Percentiles rank a stretch among this genome's conserved stretches.
These are phyloP conservation scores for Ambispora gerdemannii DNA, from an alignment of 192 early-diverging fungal species.

Conservation along the genomic window DNA sequence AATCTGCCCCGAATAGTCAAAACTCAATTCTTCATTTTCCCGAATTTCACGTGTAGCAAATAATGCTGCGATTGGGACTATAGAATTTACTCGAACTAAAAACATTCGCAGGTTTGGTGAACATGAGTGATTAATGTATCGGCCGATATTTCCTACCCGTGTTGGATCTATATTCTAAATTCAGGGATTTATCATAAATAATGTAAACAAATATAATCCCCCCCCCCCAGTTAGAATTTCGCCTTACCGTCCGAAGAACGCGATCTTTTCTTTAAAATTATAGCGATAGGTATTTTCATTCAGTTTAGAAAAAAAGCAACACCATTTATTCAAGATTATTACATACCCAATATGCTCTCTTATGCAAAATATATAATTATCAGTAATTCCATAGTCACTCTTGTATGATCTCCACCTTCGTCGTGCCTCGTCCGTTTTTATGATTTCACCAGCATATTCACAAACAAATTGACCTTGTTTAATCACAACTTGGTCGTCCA, in stretches of 20 bases:
- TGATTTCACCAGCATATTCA: slow-evolving; percentile 29
- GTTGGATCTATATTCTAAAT: slow-evolving; percentile 28
- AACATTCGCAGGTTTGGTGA: slow-evolving; percentile 16
- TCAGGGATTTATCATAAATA: neutral
- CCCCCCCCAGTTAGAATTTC: neutral
- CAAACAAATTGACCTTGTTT: slow-evolving; percentile 21
- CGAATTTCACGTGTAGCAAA: slow-evolving; percentile 19
- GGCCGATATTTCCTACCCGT: slow-evolving; percentile 11
- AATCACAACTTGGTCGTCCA: neutral
- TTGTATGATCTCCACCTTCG: neutral
- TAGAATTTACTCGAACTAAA: slow-evolving; percentile 13
- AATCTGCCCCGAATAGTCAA: slow-evolving; percentile 20
- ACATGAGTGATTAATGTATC: slow-evolving; percentile 29
- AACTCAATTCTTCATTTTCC: slow-evolving; percentile 12
- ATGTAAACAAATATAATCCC: neutral
- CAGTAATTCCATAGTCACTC: neutral
- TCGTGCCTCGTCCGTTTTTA: slow-evolving; percentile 15
- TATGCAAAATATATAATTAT: slow-evolving; percentile 24
- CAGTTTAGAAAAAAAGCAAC: neutral
- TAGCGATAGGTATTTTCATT: neutral
- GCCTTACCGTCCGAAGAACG: slow-evolving; percentile 26
- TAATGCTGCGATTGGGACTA: slow-evolving; percentile 18
- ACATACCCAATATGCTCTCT: slow-evolving; percentile 21
- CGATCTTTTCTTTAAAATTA: slow-evolving; percentile 5
- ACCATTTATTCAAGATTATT: neutral